phyloP scores from a whole-genome alignment of 2,329 filamentous ascomycete genomes.

The Paecilomyces sp. region DNA sequence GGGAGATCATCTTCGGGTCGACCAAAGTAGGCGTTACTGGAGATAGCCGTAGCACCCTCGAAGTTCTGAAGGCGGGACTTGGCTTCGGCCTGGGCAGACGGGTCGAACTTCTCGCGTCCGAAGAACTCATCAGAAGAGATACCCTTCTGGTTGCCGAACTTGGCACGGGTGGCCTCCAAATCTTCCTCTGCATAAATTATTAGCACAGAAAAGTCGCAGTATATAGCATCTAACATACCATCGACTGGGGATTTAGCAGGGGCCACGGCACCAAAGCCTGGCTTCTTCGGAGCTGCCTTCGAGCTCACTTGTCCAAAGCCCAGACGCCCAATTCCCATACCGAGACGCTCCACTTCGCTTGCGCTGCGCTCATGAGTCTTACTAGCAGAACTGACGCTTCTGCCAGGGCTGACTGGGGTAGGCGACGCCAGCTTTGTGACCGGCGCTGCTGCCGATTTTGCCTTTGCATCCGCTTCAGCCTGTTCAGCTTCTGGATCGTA shows the following conservation, averaged over 20 bases:
- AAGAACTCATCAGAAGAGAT: constrained; percentile 99
- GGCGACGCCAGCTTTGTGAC: constrained; percentile 63
- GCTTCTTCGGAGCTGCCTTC: constrained; percentile 62
- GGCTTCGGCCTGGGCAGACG: constrained; percentile 72
- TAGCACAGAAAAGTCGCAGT: constrained; percentile 5
- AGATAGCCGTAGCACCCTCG: constrained; percentile 86
- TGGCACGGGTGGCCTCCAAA: constrained; percentile 73
- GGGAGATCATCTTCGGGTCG: constrained; percentile 74
- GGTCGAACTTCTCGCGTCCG: constrained; percentile 79
- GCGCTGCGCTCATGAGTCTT: constrained; percentile 49
- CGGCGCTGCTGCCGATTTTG: constrained; percentile 29
- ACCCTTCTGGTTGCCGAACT: constrained; percentile 88
- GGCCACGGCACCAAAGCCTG: constrained; percentile 81
- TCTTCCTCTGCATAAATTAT: constrained; percentile 52
- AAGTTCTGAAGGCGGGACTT: constrained; percentile 84
- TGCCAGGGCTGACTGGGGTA: constrained; percentile 64
- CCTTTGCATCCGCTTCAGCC: constrained; percentile 34
- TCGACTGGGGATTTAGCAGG: constrained; percentile 62
- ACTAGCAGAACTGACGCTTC: constrained; percentile 54
- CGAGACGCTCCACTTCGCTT: constrained; percentile 78
- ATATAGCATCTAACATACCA: constrained; percentile 44
- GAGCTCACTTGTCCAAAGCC: constrained; percentile 81
- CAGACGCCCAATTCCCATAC: constrained; percentile 78
- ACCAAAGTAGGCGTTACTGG: constrained; percentile 95
- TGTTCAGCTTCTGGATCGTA: constrained; percentile 89